phyloP scores from a whole-genome alignment of 768 basidiomycete genomes.

The Suillus subalutaceus region DNA sequence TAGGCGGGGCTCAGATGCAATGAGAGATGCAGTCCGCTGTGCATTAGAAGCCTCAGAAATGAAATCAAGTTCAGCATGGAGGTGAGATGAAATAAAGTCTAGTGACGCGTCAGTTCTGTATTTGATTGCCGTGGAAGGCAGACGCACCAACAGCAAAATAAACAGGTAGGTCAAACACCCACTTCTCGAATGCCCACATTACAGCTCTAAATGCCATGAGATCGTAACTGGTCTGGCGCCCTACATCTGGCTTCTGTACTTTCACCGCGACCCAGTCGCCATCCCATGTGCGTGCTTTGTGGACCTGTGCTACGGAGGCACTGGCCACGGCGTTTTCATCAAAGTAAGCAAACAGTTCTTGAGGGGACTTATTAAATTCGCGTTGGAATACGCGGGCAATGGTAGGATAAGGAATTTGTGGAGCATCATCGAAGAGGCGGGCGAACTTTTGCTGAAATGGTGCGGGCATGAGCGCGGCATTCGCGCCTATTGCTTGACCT shows the following conservation, averaged over 20 bases:
- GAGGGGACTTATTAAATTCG: slow-evolving; percentile 71
- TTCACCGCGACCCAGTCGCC: slow-evolving; percentile 88
- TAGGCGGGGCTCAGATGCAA: slow-evolving; percentile 72
- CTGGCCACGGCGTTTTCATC: slow-evolving; percentile 79
- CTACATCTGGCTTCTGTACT: slow-evolving; percentile 87
- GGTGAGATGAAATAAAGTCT: slow-evolving; percentile 82
- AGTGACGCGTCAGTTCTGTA: slow-evolving; percentile 7
- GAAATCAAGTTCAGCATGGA: slow-evolving; percentile 85
- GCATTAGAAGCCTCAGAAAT: slow-evolving; percentile 80
- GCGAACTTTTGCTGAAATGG: slow-evolving; percentile 84
- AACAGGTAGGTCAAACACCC: slow-evolving; percentile 84
- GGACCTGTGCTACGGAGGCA: slow-evolving; percentile 93
- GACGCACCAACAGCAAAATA: slow-evolving; percentile 75
- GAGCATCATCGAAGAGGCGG: slow-evolving; percentile 86
- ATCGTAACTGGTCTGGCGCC: slow-evolving; percentile 86
- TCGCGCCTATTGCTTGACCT: slow-evolving; percentile 83
- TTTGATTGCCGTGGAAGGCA: slow-evolving; percentile 2
- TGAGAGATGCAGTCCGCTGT: slow-evolving; percentile 62
- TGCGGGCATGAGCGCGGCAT: slow-evolving; percentile 81
- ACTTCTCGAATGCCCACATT: slow-evolving; percentile 80
- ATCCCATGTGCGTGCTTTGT: slow-evolving; percentile 63
- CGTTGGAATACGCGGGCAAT: slow-evolving; percentile 66
- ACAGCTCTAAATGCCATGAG: slow-evolving; percentile 67
- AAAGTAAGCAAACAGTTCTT: slow-evolving; percentile 78
- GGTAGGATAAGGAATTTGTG: slow-evolving; percentile 75